Evolutionary conservation across 2,329 filamentous ascomycete genomes (phyloP).

Genomic region (Pseudocercospora eumusae): DNA sequence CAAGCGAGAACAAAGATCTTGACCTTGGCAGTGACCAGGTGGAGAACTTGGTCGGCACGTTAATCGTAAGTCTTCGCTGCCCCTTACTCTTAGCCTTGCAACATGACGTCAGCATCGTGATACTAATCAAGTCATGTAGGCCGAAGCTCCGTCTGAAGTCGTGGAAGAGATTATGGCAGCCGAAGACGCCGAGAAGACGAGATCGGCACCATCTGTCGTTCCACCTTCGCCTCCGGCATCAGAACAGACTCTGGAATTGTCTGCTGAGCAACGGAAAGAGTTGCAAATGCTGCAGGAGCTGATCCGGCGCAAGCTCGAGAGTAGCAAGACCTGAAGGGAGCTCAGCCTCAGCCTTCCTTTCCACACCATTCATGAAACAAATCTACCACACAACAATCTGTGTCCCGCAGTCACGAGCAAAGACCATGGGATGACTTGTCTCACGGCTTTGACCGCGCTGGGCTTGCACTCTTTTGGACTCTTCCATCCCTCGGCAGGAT

Average conservation of each 20-base stretch:
- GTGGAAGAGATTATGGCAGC: conserved; percentile 42
- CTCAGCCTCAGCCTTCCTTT: background rate
- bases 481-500: background rate
- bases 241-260: conserved; percentile 39
- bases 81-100: conserved; percentile 23
- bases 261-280: conserved; percentile 40
- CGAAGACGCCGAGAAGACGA: conserved; percentile 32
- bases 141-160: conserved; percentile 48
- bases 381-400: background rate
- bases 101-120: conserved; percentile 30
- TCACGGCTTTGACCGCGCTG: conserved; percentile 7
- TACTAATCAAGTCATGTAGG: conserved; percentile 39
- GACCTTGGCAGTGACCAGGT: conserved; percentile 50
- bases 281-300: conserved; percentile 41
- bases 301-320: conserved; percentile 39
- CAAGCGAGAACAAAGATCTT: conserved; percentile 53
- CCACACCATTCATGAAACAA: conserved; percentile 2
- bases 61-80: conserved; percentile 59
- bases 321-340: conserved; percentile 32
- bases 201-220: conserved; percentile 29
- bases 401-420: background rate
- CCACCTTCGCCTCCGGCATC: conserved; percentile 35
- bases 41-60: conserved; percentile 57
- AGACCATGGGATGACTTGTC: conserved; percentile 1
- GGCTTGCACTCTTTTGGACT: conserved; percentile 2